Percentiles rank a stretch among this genome's conserved stretches.
Conservation (phyloP, 495 filamentous ascomycete genomes). For the Patellaria atrata region DNA sequence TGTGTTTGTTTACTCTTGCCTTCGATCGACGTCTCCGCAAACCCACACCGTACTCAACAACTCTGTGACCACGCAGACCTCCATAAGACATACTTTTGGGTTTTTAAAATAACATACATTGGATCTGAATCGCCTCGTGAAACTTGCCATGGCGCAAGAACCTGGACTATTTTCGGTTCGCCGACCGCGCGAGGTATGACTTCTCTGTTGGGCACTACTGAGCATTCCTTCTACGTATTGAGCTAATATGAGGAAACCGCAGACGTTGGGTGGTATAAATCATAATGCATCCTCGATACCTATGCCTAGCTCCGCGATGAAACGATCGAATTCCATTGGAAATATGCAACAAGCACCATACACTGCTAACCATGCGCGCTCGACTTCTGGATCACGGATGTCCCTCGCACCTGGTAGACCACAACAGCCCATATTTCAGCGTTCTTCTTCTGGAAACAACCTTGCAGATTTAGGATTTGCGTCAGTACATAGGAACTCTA, state of each 20-base stretch:
- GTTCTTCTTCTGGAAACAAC: constrained; percentile 65
- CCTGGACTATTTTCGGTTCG: constrained; percentile 27
- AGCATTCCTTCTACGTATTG: background rate
- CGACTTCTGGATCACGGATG: constrained; percentile 67
- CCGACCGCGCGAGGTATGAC: constrained; percentile 29
- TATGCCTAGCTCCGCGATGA: constrained; percentile 86
- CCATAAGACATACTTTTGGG: too few relatives aligned
- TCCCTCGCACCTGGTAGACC: constrained; percentile 68
- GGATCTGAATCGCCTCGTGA: background rate
- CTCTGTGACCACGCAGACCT: too few relatives aligned
- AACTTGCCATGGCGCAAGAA: constrained; percentile 27
- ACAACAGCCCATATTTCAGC: constrained; percentile 70
- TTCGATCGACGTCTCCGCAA: too few relatives aligned
- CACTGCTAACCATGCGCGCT: constrained; percentile 58
- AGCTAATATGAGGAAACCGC: constrained; percentile 9
- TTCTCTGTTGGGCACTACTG: constrained; percentile 5
- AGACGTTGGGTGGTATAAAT: constrained; percentile 69
- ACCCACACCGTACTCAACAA: too few relatives aligned
- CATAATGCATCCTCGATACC: constrained; percentile 63
- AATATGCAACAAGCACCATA: constrained; percentile 44
- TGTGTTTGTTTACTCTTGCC: too few relatives aligned
- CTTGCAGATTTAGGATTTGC: constrained; percentile 64
- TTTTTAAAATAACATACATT: background rate
- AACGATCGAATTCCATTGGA: constrained; percentile 75
- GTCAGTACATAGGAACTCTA: constrained; percentile 77